Percentiles rank a stretch among this genome's conserved stretches.
These are phyloP conservation scores for Stentor coeruleus DNA, from an alignment of 73 alveolate genomes.

Conservation along the genomic window DNA sequence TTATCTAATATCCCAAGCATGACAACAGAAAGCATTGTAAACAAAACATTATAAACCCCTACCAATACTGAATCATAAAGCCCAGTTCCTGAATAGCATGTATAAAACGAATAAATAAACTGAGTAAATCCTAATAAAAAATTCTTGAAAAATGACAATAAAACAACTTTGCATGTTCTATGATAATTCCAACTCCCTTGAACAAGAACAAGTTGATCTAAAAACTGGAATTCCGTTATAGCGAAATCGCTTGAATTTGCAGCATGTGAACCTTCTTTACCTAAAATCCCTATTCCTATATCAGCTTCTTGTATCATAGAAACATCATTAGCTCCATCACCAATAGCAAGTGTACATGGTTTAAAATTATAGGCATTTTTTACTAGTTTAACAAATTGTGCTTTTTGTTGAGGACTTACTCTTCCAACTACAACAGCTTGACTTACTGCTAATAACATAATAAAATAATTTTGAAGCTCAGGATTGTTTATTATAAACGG, in stretches of 20 bases:
- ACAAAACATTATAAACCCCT: conserved; percentile 76
- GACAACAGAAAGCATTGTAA: conserved; percentile 81
- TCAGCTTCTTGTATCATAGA: conserved; percentile 40
- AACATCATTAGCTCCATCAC: conserved; percentile 92
- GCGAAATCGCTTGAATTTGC: conserved; percentile 86
- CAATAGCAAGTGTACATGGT: conserved; percentile 59
- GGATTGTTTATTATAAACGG: not conserved
- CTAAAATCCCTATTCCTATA: conserved; percentile 14
- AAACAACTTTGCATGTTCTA: conserved; percentile 60
- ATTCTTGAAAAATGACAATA: conserved; percentile 81
- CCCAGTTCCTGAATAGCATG: conserved; percentile 86
- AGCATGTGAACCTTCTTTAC: conserved; percentile 73
- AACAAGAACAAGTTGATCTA: conserved; percentile 72
- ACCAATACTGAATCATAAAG: conserved; percentile 84
- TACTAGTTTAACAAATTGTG: conserved; percentile 75
- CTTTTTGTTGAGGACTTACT: conserved; percentile 87
- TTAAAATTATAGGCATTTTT: conserved; percentile 35
- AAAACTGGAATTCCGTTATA: conserved; percentile 69
- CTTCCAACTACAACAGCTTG: conserved; percentile 74
- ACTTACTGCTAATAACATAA: not conserved
- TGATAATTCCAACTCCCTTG: conserved; percentile 93
- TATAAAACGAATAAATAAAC: conserved; percentile 68
- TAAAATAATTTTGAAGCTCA: not conserved
- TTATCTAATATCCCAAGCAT: conserved; percentile 77
- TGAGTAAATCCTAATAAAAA: conserved; percentile 66